These are phyloP conservation scores for Metschnikowia drakensbergensis DNA, from an alignment of 805 yeast species.

Conservation along the genomic window DNA sequence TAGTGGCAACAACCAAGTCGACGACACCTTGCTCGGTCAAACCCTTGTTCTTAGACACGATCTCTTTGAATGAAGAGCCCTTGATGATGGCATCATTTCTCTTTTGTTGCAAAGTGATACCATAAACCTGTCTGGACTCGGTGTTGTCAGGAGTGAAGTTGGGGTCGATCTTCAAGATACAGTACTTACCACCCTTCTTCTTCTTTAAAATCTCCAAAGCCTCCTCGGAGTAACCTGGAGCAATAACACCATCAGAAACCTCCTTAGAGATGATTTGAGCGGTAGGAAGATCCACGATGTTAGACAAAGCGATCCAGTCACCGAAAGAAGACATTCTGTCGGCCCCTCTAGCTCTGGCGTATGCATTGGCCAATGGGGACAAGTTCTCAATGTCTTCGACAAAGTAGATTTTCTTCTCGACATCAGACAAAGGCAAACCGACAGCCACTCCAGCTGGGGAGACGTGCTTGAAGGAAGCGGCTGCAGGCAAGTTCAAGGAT, in stretches of 20 bases:
- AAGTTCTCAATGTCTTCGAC: conserved; percentile 92
- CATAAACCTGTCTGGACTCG: conserved; percentile 95
- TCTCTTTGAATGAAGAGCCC: conserved; percentile 84
- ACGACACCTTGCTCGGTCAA: conserved; percentile 89
- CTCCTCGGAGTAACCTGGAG: conserved; percentile 92
- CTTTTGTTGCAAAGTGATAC: conserved; percentile 92
- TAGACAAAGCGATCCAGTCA: conserved; percentile 95
- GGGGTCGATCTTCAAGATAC: conserved; percentile 94
- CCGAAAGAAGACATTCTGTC: conserved; percentile 99
- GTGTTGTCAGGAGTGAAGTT: conserved; percentile 74
- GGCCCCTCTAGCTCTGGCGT: conserved; percentile 99
- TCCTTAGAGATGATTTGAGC: conserved; percentile 96
- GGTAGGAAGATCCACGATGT: conserved; percentile 93
- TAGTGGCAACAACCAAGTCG: conserved; percentile 95
- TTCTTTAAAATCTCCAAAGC: conserved; percentile 84
- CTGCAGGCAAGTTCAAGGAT: conserved; percentile 93
- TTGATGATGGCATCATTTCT: conserved; percentile 96
- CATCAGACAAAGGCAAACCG: conserved; percentile 85
- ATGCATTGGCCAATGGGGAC: conserved; percentile 95
- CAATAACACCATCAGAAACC: conserved; percentile 98
- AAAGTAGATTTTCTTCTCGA: conserved; percentile 92
- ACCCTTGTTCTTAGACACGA: conserved; percentile 80
- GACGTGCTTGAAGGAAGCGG: conserved; percentile 98
- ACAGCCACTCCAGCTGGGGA: conserved; percentile 99
- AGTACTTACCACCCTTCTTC: conserved; percentile 97